A percentile compares a stretch with the other conserved stretches of the same genome.
Conservation (phyloP, 371 early-diverging fungal species). For the Mucor lusitanicus region DNA sequence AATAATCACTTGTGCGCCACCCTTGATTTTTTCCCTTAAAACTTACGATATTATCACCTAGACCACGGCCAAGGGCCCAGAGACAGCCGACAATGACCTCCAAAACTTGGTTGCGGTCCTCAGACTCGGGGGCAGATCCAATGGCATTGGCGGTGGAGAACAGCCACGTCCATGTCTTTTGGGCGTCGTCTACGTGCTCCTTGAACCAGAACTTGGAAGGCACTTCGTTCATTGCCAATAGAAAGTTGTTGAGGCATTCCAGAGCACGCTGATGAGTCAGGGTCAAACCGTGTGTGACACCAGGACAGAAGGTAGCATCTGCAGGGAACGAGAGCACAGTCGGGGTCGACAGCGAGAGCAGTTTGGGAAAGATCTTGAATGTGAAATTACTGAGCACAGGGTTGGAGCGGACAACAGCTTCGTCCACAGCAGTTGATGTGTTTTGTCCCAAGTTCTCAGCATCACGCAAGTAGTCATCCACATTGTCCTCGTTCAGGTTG, state of each 20-base stretch:
- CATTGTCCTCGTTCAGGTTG: constrained; percentile 47
- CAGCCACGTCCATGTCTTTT: constrained; percentile 64
- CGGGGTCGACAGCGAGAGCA: constrained; percentile 56
- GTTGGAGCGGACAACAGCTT: constrained; percentile 30
- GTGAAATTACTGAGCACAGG: constrained; percentile 53
- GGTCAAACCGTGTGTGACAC: constrained; percentile 50
- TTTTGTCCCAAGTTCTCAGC: constrained; percentile 21
- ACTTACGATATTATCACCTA: constrained; percentile 60
- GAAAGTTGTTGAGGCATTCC: constrained; percentile 77
- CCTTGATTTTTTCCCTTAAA: constrained; percentile 3
- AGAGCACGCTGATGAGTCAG: constrained; percentile 71
- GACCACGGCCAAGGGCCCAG: constrained; percentile 75
- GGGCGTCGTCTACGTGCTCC: constrained; percentile 54
- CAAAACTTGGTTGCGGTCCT: constrained; percentile 47
- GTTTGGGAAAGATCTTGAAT: constrained; percentile 48
- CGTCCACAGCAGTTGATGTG: constrained; percentile 26
- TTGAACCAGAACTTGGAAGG: constrained; percentile 71
- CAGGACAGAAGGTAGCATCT: constrained; percentile 39
- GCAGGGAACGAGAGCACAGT: constrained; percentile 56
- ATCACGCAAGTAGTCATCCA: constrained; percentile 47
- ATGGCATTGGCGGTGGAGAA: constrained; percentile 55
- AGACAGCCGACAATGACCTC: constrained; percentile 73
- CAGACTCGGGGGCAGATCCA: constrained; percentile 33
- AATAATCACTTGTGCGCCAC: neutral
- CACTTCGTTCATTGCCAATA: constrained; percentile 69